phyloP scores from a whole-genome alignment of 169 alveolate genomes.

The Theileria annulata region DNA sequence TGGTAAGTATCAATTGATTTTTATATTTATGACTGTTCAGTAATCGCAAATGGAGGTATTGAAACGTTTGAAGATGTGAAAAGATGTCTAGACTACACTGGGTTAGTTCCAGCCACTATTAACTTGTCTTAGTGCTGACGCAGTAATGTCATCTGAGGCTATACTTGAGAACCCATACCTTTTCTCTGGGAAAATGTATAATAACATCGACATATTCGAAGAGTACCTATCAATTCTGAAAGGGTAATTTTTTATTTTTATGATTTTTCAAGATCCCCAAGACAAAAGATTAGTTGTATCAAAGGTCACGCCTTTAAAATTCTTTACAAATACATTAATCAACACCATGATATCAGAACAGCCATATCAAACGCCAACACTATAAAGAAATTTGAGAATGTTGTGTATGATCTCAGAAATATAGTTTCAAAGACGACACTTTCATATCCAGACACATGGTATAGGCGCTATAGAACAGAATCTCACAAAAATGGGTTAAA shows the following conservation, averaged over 20 bases:
- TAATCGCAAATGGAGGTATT: slow-evolving; percentile 93
- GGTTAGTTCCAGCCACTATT: slow-evolving; percentile 55
- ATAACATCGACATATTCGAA: slow-evolving; percentile 48
- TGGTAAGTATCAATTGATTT: slow-evolving; percentile 9
- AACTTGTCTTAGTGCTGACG: slow-evolving; percentile 71
- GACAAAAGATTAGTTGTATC: slow-evolving; percentile 43
- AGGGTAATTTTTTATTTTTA: slow-evolving; percentile 2
- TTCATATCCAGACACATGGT: slow-evolving; percentile 22
- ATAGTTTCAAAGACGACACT: slow-evolving; percentile 17
- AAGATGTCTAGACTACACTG: slow-evolving; percentile 86
- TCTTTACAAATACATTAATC: slow-evolving; percentile 33
- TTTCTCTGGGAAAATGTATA: slow-evolving; percentile 64
- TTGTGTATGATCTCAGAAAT: slow-evolving; percentile 16
- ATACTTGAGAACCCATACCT: slow-evolving; percentile 87
- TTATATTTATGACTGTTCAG: slow-evolving; percentile 18
- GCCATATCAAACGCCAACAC: slow-evolving; percentile 35
- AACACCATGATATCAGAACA: slow-evolving; percentile 50
- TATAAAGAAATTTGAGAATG: slow-evolving; percentile 36
- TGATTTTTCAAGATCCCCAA: slow-evolving; percentile 32
- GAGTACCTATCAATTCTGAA: slow-evolving; percentile 52
- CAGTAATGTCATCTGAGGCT: slow-evolving; percentile 91
- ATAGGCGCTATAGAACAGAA: slow-evolving; percentile 22
- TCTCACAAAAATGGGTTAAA: background rate
- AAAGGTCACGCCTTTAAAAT: slow-evolving; percentile 63
- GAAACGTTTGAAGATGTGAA: slow-evolving; percentile 82